Evolutionary conservation across 2,329 filamentous ascomycete species (phyloP), one percentile per base, ranked within the genome.

Genomic region (Penicillium oxalicum): DNA sequence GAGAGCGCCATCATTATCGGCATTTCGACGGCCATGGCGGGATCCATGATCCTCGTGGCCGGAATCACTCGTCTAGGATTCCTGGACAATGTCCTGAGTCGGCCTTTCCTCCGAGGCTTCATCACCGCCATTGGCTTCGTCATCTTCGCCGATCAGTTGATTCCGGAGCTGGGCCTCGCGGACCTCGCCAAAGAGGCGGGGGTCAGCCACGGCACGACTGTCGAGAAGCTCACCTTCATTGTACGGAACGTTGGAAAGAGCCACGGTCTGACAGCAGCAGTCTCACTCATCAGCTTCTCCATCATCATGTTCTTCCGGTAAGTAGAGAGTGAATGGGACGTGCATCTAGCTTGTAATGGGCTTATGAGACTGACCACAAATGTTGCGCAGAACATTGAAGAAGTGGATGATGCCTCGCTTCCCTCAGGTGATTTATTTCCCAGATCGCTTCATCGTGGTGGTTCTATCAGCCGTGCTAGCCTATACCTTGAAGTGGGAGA

Each of bases 41-140:
- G 91, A 4, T 84, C 85, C 1, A 89, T 91, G 58, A 91, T 97
- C 39, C 78, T 97, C n/a, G 75, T 89, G 42, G 89, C 91, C 11
- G 93, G 93, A 0, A 66, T 95, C 26, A 87, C 87, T 25, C 80
- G 93, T 11, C 74, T 98, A 3, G 93, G 93, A 0, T 98, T 97
- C 61, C 70, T 98, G 52, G 93, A 98, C 65, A 95, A 89, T 61
- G 91, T 98, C 9, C 77, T 98, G 33, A 96, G 91, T 58, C 80
- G 89, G 32, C 93, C 93, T 0, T 97, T 98, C 61, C 72, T 97
- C 48, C 79, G 93, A 51, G 93, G 93, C 0, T 98, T 98, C 72
- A 96, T 98, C 70, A 95, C 88, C 49, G 93, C 93, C 44, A 94
- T 98, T 65, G 93, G 93, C 42, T 88, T 96, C 48, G 91, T 97